phyloP scores from a whole-genome alignment of 306 rosid species.

The Myrica gale region DNA sequence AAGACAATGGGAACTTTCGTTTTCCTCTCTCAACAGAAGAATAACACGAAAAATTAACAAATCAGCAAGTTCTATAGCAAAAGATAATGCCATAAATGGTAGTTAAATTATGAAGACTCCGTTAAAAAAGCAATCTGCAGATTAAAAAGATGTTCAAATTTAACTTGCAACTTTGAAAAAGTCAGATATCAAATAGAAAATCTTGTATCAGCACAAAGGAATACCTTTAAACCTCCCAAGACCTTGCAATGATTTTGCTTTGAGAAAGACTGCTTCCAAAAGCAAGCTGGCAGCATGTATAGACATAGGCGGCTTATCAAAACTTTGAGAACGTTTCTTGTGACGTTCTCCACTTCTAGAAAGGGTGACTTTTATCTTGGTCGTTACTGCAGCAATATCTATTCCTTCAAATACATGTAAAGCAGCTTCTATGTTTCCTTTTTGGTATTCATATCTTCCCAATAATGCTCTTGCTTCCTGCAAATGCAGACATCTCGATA shows the following conservation, averaged over 20 bases:
- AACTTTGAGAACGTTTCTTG: slow-evolving; percentile 54
- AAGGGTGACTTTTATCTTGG: slow-evolving; percentile 69
- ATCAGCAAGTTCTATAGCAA: too few species aligned
- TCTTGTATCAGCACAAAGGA: slow-evolving; percentile 16
- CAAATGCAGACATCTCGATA: slow-evolving; percentile 29
- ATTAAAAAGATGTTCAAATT: slow-evolving; percentile 14
- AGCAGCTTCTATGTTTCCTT: slow-evolving; percentile 90
- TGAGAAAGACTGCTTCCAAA: slow-evolving; percentile 78
- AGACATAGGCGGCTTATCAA: slow-evolving; percentile 57
- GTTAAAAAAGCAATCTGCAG: not conserved
- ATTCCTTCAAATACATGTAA: slow-evolving; percentile 87
- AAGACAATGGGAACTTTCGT: too few species aligned
- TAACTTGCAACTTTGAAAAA: slow-evolving; percentile 18
- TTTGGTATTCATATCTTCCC: slow-evolving; percentile 90
- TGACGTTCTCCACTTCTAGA: slow-evolving; percentile 49
- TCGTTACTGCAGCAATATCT: slow-evolving; percentile 57
- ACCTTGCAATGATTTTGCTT: slow-evolving; percentile 73
- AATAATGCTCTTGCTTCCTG: slow-evolving; percentile 96
- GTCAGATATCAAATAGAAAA: slow-evolving; percentile 23
- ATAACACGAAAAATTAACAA: too few species aligned
- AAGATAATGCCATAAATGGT: too few species aligned
- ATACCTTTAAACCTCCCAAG: slow-evolving; percentile 81
- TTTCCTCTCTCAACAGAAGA: too few species aligned
- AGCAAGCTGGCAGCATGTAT: slow-evolving; percentile 70
- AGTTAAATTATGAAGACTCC: too few species aligned